Conservation (phyloP, 805 yeast genomes). For the Hanseniaspora pseudoguilliermondii region DNA sequence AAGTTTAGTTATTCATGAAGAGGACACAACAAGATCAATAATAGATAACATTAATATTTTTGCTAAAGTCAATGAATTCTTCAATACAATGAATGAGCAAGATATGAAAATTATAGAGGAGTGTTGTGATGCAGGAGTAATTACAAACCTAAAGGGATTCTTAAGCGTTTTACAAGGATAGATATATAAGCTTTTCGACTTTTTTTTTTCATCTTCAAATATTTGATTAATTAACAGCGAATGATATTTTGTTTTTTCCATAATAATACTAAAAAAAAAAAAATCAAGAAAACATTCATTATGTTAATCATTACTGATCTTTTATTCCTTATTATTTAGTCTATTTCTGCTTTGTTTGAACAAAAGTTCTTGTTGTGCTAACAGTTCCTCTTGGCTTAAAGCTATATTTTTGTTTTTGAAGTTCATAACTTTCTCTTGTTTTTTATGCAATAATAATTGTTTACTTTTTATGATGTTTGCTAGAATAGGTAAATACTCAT, state of each 20-base stretch:
- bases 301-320: background rate
- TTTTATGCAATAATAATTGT: conserved; percentile 54
- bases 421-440: conserved; percentile 79
- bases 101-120: conserved; percentile 29
- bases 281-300: too few species aligned
- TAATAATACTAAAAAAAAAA: background rate
- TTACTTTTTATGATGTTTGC: conserved; percentile 72
- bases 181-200: background rate
- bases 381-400: conserved; percentile 77
- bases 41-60: conserved; percentile 65
- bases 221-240: background rate
- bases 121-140: conserved; percentile 22
- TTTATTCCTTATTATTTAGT: conserved; percentile 31
- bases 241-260: background rate
- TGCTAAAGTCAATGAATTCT: conserved; percentile 45
- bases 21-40: conserved; percentile 65
- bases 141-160: conserved; percentile 23
- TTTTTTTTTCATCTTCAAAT: too few species aligned
- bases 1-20: conserved; percentile 34
- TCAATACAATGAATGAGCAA: conserved; percentile 35
- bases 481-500: conserved; percentile 69
- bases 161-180: conserved; percentile 22
- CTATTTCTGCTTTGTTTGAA: conserved; percentile 67
- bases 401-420: conserved; percentile 92
- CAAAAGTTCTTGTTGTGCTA: conserved; percentile 83